Evolutionary conservation across 306 rosid species (phyloP).

Genomic region (Medicago arabica): DNA sequence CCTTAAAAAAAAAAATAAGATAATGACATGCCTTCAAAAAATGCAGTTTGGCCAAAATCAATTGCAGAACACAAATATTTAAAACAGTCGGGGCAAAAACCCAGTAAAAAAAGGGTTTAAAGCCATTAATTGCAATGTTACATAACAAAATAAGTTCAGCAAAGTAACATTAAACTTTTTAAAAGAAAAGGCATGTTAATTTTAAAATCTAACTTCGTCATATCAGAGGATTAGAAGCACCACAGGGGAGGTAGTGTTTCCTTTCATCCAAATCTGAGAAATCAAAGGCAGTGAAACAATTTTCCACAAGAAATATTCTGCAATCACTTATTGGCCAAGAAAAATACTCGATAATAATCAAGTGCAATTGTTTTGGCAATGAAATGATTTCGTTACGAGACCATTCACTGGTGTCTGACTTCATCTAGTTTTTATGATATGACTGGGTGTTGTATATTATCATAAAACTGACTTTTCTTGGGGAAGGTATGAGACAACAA

Average conservation of each 20-base stretch:
- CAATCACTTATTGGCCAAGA: neutral
- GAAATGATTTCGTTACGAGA: slow-evolving; percentile 6
- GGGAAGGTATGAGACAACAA: slow-evolving; percentile 29
- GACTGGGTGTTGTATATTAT: slow-evolving; percentile 1
- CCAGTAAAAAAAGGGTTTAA: slow-evolving; percentile 21
- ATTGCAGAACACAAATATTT: slow-evolving; percentile 12
- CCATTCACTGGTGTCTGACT: slow-evolving; percentile 15
- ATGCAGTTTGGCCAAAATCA: neutral
- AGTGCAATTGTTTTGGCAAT: slow-evolving; percentile 23
- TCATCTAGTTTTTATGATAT: slow-evolving; percentile 7
- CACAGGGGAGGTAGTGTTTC: slow-evolving; percentile 4
- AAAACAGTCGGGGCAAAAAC: neutral
- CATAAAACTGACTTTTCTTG: neutral
- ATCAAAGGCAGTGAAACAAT: slow-evolving; percentile 22
- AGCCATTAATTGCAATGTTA: neutral
- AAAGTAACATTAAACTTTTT: neutral
- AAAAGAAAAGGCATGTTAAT: slow-evolving; percentile 19
- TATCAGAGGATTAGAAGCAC: slow-evolving; percentile 7
- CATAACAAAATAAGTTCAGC: slow-evolving; percentile 21
- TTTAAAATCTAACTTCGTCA: neutral
- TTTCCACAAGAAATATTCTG: slow-evolving; percentile 30
- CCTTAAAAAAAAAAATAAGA: neutral
- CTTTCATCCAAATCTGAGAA: slow-evolving; percentile 20
- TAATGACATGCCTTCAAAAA: neutral
- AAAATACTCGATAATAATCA: slow-evolving; percentile 16